phyloP scores from a whole-genome alignment of 1,139 yeast species.

The Suhomyces maxii region DNA sequence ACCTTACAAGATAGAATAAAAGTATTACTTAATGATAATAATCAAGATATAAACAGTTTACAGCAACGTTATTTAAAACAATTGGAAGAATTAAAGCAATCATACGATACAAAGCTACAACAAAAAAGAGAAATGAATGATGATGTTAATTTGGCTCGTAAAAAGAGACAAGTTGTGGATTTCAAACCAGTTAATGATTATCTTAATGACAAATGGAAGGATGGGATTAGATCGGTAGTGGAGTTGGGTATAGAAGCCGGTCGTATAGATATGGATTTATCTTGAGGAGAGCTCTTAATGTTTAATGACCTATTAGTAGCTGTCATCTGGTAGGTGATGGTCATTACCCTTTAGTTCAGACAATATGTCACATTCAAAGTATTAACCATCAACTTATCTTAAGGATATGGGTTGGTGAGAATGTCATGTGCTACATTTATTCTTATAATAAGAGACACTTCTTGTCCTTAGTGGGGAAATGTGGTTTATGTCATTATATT shows the following conservation, averaged over 20 bases:
- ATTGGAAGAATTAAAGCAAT: constrained; percentile 19
- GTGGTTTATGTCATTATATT: too few species aligned
- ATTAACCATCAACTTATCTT: too few species aligned
- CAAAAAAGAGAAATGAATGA: constrained; percentile 34
- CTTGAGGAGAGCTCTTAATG: not conserved
- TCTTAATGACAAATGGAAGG: constrained; percentile 39
- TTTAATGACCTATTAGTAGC: not conserved
- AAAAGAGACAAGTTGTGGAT: constrained; percentile 35
- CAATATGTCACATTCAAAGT: too few species aligned
- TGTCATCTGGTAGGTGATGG: too few species aligned
- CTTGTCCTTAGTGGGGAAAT: too few species aligned
- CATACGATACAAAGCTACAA: constrained; percentile 17
- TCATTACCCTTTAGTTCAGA: too few species aligned
- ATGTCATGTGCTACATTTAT: too few species aligned
- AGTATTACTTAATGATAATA: constrained; percentile 23
- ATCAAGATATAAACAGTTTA: constrained; percentile 17
- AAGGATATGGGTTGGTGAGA: too few species aligned
- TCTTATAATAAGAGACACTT: too few species aligned
- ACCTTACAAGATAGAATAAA: constrained; percentile 31
- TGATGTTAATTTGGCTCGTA: constrained; percentile 30
- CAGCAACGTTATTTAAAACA: constrained; percentile 22
- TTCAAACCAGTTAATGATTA: constrained; percentile 38
- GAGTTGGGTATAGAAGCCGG: constrained; percentile 36
- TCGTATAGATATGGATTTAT: constrained; percentile 17
- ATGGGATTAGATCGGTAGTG: constrained; percentile 38